phyloP scores from a whole-genome alignment of 2,329 filamentous ascomycete genomes.

The Neonectria hederae region DNA sequence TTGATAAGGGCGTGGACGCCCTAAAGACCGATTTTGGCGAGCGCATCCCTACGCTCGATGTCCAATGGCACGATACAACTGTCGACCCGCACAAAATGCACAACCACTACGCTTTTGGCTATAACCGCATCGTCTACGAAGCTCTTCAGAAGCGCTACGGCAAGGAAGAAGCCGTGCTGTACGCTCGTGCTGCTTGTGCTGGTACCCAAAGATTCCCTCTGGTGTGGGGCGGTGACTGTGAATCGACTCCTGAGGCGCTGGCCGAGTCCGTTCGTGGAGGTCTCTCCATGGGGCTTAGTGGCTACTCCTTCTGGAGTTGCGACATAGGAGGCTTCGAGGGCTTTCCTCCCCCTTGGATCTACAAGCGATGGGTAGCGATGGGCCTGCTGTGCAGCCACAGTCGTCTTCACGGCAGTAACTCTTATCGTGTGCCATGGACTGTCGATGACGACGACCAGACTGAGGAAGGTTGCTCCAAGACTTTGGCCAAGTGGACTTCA shows the following conservation, averaged over 20 bases:
- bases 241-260: conserved; percentile 77
- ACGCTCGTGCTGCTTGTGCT: conserved; percentile 73
- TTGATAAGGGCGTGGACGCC: conserved; percentile 74
- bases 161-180: conserved; percentile 67
- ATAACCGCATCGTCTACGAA: conserved; percentile 76
- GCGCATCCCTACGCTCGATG: conserved; percentile 71
- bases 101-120: conserved; percentile 79
- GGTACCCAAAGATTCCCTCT: conserved; percentile 76
- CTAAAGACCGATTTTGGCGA: conserved; percentile 84
- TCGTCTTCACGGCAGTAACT: conserved; percentile 73
- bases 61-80: conserved; percentile 69
- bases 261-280: conserved; percentile 76
- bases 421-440: conserved; percentile 79
- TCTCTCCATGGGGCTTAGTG: conserved; percentile 69
- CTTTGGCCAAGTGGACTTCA: conserved; percentile 57
- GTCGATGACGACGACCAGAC: conserved; percentile 71
- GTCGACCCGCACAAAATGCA: conserved; percentile 74
- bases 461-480: conserved; percentile 63
- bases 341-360: conserved; percentile 71
- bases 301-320: conserved; percentile 74
- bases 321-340: conserved; percentile 80
- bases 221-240: conserved; percentile 79
- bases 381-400: conserved; percentile 76
- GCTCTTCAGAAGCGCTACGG: conserved; percentile 65
- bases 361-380: conserved; percentile 83